Conservation (phyloP, 2,329 filamentous ascomycete species). For the Penicillium sp. region DNA sequence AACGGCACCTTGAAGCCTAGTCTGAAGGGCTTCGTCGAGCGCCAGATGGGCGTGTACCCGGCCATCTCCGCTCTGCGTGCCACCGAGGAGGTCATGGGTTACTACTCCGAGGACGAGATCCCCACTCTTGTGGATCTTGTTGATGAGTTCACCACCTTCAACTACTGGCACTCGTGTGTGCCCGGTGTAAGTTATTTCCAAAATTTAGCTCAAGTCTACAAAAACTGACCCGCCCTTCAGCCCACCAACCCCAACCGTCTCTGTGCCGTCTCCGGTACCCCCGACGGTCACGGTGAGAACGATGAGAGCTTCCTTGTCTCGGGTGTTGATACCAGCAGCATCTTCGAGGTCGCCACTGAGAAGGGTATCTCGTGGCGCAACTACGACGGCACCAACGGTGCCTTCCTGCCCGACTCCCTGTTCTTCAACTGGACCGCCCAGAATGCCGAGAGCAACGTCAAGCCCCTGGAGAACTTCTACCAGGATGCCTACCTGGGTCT, state of each 20-base stretch:
- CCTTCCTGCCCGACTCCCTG: conserved; percentile 26
- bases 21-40: conserved; percentile 39
- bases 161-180: conserved; percentile 45
- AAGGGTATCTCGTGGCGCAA: conserved; percentile 33
- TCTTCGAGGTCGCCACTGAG: conserved; percentile 37
- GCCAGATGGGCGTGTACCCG: conserved; percentile 35
- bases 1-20: conserved; percentile 27
- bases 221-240: conserved; percentile 20
- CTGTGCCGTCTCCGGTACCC: conserved; percentile 25
- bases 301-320: conserved; percentile 28
- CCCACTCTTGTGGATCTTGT: conserved; percentile 40
- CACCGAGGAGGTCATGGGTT: conserved; percentile 42
- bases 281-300: conserved; percentile 30
- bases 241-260: conserved; percentile 46
- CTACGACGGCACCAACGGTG: conserved; percentile 33
- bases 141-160: conserved; percentile 43
- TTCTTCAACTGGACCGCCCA: conserved; percentile 33
- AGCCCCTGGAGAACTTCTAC: conserved; percentile 34
- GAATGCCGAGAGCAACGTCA: conserved; percentile 26
- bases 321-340: conserved; percentile 32
- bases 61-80: conserved; percentile 27
- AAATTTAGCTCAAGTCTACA: background rate
- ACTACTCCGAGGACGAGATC: conserved; percentile 43
- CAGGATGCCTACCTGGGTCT: conserved; percentile 30
- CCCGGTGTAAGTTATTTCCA: conserved; percentile 35